phyloP scores from a whole-genome alignment of 768 basidiomycete species.

The Mycena vitilis region DNA sequence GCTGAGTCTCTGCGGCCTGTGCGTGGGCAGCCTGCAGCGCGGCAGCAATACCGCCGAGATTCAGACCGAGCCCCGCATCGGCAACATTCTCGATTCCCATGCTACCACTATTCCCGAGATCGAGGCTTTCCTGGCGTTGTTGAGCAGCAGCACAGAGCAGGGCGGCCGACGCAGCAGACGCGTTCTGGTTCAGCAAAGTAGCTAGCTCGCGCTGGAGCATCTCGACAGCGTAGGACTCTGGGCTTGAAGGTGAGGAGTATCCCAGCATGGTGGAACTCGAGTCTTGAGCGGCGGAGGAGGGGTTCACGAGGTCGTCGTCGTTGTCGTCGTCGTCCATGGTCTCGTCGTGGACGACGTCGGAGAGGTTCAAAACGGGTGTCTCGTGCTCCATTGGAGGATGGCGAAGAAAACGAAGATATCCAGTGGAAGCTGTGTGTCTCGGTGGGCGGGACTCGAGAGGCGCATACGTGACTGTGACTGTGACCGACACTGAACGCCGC shows the following conservation, averaged over 20 bases:
- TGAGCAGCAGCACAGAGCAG: conserved; percentile 74
- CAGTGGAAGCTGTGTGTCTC: background rate
- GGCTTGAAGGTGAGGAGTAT: conserved; percentile 49
- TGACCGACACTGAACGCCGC: background rate
- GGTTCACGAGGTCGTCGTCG: conserved; percentile 47
- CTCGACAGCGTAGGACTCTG: conserved; percentile 72
- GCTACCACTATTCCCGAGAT: conserved; percentile 45
- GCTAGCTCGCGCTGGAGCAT: conserved; percentile 85
- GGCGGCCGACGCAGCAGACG: conserved; percentile 74
- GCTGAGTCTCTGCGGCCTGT: conserved; percentile 62
- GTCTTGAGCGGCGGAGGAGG: conserved; percentile 48
- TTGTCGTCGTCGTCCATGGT: conserved; percentile 71
- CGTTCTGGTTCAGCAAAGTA: conserved; percentile 78
- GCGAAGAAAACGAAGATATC: background rate
- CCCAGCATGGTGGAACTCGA: conserved; percentile 51
- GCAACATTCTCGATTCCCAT: conserved; percentile 44
- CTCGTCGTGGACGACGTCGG: conserved; percentile 88
- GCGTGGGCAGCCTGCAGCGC: conserved; percentile 84
- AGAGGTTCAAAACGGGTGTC: conserved; percentile 77
- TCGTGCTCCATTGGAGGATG: conserved; percentile 48
- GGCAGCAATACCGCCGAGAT: conserved; percentile 76
- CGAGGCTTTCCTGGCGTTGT: conserved; percentile 66
- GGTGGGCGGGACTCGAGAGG: no score
- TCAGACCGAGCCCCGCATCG: conserved; percentile 60
- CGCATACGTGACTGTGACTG: no score